Evolutionary conservation across 768 basidiomycete genomes (phyloP).

Genomic region (Kwoniella sp.): DNA sequence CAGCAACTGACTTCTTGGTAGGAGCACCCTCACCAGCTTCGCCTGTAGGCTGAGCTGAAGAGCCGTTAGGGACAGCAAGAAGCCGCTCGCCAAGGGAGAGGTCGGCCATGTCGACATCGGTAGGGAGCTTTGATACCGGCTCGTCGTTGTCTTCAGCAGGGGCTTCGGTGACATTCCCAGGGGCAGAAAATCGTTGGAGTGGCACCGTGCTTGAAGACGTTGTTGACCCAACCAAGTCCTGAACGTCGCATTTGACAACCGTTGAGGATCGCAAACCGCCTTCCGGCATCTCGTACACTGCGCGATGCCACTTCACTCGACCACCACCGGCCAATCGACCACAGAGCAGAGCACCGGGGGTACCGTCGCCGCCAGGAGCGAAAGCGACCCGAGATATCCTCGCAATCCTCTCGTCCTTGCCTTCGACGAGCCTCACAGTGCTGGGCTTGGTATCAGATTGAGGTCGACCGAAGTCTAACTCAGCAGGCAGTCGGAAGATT

Average conservation of each 20-base stretch:
- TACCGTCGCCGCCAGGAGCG: slow-evolving; percentile 25
- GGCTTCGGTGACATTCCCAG: slow-evolving; percentile 28
- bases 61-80: slow-evolving; percentile 67
- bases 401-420: slow-evolving; percentile 39
- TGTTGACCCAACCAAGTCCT: slow-evolving; percentile 39
- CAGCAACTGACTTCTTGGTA: slow-evolving; percentile 44
- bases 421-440: slow-evolving; percentile 38
- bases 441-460: slow-evolving; percentile 44
- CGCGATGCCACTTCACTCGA: slow-evolving; percentile 48
- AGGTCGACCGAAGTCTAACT: slow-evolving; percentile 41
- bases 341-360: slow-evolving; percentile 30
- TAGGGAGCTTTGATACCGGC: slow-evolving; percentile 43
- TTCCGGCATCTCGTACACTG: slow-evolving; percentile 35
- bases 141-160: slow-evolving; percentile 36
- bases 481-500: slow-evolving; percentile 43
- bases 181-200: slow-evolving; percentile 48
- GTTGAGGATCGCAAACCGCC: slow-evolving; percentile 35
- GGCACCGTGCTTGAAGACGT: slow-evolving; percentile 32
- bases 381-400: slow-evolving; percentile 35
- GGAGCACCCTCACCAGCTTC: slow-evolving; percentile 55
- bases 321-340: slow-evolving; percentile 52
- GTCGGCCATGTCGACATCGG: slow-evolving; percentile 81
- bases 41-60: slow-evolving; percentile 24
- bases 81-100: slow-evolving; percentile 88
- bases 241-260: slow-evolving; percentile 42